These are phyloP conservation scores for Melanopsichium pennsylvanicum DNA, from an alignment of 1,284 basidiomycete genomes.

Conservation along the genomic window DNA sequence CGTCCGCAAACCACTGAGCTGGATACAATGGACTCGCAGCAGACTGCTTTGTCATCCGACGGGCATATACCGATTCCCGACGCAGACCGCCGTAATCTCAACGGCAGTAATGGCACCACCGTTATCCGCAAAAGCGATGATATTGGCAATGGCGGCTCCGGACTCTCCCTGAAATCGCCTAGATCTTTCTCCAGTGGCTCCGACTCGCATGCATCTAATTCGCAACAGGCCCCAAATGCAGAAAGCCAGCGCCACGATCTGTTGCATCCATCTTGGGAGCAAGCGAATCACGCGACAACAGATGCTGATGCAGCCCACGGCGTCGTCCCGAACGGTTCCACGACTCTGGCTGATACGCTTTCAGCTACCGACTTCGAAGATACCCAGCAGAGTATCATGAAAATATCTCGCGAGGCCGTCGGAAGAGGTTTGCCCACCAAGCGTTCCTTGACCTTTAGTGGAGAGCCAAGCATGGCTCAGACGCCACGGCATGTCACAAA, in stretches of 20 bases:
- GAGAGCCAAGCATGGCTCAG: constrained; percentile 5
- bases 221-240: background rate
- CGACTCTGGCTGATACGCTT: background rate
- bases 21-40: background rate
- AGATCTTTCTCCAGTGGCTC: constrained; percentile 16
- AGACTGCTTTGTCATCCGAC: background rate
- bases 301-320: background rate
- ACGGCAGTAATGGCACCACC: constrained; percentile 32
- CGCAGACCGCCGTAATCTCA: constrained; percentile 4
- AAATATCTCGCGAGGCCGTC: constrained; percentile 7
- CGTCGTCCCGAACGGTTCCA: background rate
- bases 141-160: background rate
- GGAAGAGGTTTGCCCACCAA: constrained; percentile 30
- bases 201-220: background rate
- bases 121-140: constrained; percentile 14
- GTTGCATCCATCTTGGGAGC: constrained; percentile 28
- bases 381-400: background rate
- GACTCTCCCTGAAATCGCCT: background rate
- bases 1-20: background rate
- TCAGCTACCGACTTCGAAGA: background rate
- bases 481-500: background rate
- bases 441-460: constrained; percentile 29
- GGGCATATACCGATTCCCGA: background rate
- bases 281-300: background rate
- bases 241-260: constrained; percentile 3